Percentiles rank a stretch among this genome's conserved stretches.
These are phyloP conservation scores for Corynespora cassiicola DNA, from an alignment of 2,329 filamentous ascomycete species.

Conservation along the genomic window DNA sequence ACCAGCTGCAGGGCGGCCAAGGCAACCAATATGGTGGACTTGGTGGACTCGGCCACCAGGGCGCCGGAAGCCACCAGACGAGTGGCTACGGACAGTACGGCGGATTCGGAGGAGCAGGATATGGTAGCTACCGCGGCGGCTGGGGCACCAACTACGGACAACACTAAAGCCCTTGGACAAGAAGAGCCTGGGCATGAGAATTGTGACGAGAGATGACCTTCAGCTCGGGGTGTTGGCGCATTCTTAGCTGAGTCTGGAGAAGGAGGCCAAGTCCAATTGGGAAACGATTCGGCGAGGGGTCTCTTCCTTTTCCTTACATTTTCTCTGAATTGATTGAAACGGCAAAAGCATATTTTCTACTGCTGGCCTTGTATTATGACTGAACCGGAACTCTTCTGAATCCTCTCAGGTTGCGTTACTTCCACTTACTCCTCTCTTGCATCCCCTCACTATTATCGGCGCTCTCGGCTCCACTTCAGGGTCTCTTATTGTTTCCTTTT, in stretches of 20 bases:
- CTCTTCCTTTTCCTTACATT: slow-evolving; percentile 20
- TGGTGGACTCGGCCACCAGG: slow-evolving; percentile 59
- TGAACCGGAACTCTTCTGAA: slow-evolving; percentile 22
- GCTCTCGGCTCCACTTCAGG: slow-evolving; percentile 8
- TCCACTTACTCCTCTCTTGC: slow-evolving; percentile 33
- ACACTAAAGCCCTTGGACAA: slow-evolving; percentile 39
- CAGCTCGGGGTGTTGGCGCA: background rate
- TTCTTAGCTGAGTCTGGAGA: slow-evolving; percentile 10
- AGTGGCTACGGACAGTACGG: slow-evolving; percentile 52
- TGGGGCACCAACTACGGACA: slow-evolving; percentile 58
- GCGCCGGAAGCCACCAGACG: slow-evolving; percentile 52
- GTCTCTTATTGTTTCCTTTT: too few species aligned
- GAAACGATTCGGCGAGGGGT: slow-evolving; percentile 30
- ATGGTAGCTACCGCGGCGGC: slow-evolving; percentile 53
- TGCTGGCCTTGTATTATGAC: slow-evolving; percentile 43
- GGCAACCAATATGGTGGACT: slow-evolving; percentile 61
- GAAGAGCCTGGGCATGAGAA: too few species aligned
- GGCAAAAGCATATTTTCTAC: slow-evolving; percentile 32
- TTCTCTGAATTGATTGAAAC: slow-evolving; percentile 29
- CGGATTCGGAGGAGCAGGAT: slow-evolving; percentile 50
- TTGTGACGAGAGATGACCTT: too few species aligned
- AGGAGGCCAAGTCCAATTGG: slow-evolving; percentile 31
- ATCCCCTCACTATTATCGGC: slow-evolving; percentile 35
- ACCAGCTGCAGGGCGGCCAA: slow-evolving; percentile 49
- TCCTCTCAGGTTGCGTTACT: slow-evolving; percentile 17